These are phyloP conservation scores for Shiraia sp. DNA, from an alignment of 2,329 filamentous ascomycete species.

Conservation along the genomic window DNA sequence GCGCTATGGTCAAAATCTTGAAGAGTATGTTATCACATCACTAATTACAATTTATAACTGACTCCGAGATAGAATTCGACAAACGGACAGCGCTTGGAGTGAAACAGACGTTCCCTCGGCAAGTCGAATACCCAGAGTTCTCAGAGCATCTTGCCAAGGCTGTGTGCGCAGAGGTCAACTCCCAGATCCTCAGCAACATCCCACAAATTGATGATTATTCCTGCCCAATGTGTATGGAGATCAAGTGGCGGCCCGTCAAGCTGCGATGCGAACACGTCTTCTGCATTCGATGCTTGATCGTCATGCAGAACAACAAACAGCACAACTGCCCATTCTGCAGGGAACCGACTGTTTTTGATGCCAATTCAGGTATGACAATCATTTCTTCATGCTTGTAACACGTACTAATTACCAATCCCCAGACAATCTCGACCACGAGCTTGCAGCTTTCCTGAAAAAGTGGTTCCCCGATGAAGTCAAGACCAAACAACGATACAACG, in stretches of 20 bases:
- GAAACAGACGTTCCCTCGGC: slow-evolving; percentile 63
- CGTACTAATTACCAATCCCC: slow-evolving; percentile 1
- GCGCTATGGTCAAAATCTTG: slow-evolving; percentile 78
- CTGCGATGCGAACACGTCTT: slow-evolving; percentile 77
- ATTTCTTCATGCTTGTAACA: not conserved
- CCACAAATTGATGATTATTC: slow-evolving; percentile 84
- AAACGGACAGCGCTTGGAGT: slow-evolving; percentile 78
- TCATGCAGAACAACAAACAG: slow-evolving; percentile 72
- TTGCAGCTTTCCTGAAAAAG: slow-evolving; percentile 70
- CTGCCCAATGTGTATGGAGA: slow-evolving; percentile 77
- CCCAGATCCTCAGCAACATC: slow-evolving; percentile 71
- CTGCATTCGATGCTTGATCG: slow-evolving; percentile 81
- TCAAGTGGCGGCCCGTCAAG: slow-evolving; percentile 81
- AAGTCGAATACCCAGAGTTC: slow-evolving; percentile 60
- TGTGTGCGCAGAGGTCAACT: slow-evolving; percentile 73
- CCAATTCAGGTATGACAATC: slow-evolving; percentile 62
- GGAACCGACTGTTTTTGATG: slow-evolving; percentile 69
- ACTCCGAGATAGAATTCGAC: slow-evolving; percentile 70
- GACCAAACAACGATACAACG: slow-evolving; percentile 65
- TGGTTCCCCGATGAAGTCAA: slow-evolving; percentile 78
- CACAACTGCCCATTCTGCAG: slow-evolving; percentile 77
- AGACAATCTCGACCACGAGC: slow-evolving; percentile 71
- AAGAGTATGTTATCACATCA: slow-evolving; percentile 64
- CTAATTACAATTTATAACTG: not conserved
- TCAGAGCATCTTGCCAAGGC: slow-evolving; percentile 72